Conservation (phyloP, 2,329 filamentous ascomycete genomes). For the Penicillium sp. region DNA sequence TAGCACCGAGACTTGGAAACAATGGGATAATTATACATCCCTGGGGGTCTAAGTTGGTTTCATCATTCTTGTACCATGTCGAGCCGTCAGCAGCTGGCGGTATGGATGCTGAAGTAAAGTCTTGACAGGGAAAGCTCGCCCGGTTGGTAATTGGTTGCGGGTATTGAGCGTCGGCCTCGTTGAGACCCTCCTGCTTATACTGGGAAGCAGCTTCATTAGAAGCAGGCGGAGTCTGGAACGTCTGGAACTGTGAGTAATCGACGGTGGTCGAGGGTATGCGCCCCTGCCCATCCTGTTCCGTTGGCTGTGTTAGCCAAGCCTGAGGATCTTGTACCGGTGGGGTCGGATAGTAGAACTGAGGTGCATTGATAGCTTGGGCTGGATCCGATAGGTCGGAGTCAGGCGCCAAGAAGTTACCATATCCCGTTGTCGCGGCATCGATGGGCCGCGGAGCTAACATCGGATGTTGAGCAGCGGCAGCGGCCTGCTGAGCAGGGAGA, state of each 20-base stretch:
- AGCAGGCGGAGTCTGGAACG: neutral
- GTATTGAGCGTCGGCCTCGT: neutral
- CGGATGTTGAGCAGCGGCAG: conserved; percentile 31
- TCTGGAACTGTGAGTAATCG: neutral
- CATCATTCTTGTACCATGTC: neutral
- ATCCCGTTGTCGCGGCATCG: conserved; percentile 11
- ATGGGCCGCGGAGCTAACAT: conserved; percentile 33
- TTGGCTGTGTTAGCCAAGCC: conserved; percentile 9
- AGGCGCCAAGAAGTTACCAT: conserved; percentile 9
- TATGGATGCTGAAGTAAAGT: neutral
- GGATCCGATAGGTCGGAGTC: neutral
- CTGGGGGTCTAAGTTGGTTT: conserved; percentile 4
- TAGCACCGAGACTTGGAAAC: neutral
- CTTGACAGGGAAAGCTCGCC: neutral
- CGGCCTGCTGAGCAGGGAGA: conserved; percentile 25
- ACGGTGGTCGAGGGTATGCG: neutral
- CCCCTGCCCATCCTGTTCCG: neutral
- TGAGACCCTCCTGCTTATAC: neutral
- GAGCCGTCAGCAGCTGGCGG: neutral
- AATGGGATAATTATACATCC: neutral
- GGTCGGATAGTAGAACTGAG: conserved; percentile 19
- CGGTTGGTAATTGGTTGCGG: conserved; percentile 8
- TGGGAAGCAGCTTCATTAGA: neutral
- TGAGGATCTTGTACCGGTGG: conserved; percentile 7
- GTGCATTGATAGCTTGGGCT: conserved; percentile 3